Conservation (phyloP, 1,139 yeast species). For the Geotrichum cucujoidarum region DNA sequence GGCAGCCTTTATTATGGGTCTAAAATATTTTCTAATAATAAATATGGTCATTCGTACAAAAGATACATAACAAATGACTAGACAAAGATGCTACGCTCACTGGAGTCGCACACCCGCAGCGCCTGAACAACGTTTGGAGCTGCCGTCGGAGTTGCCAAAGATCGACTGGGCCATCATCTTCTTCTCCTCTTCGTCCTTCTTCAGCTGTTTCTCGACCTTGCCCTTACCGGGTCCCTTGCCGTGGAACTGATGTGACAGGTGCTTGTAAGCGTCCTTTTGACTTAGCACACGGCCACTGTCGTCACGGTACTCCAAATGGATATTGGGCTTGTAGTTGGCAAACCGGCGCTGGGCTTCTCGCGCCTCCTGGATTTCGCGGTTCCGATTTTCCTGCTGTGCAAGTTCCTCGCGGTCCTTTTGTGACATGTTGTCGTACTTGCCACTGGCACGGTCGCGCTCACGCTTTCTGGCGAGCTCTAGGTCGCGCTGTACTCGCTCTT, state of each 20-base stretch:
- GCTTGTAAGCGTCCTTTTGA: conserved; percentile 79
- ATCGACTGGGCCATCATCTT: conserved; percentile 30
- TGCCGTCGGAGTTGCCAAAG: conserved; percentile 21
- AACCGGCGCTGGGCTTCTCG: conserved; percentile 36
- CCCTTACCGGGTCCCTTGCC: conserved; percentile 53
- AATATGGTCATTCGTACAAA: too few species aligned
- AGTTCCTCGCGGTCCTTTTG: conserved; percentile 36
- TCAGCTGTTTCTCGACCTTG: conserved; percentile 40
- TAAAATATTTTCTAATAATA: too few species aligned
- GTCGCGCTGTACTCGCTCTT: conserved; percentile 30
- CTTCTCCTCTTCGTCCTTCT: conserved; percentile 37
- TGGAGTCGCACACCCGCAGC: conserved; percentile 20
- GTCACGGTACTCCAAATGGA: conserved; percentile 63
- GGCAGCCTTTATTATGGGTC: too few species aligned
- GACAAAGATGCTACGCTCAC: too few species aligned
- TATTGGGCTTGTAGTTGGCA: conserved; percentile 56
- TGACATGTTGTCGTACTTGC: conserved; percentile 33
- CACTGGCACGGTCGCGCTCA: conserved; percentile 32
- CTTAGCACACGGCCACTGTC: conserved; percentile 61
- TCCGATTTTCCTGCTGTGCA: conserved; percentile 41
- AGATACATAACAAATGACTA: too few species aligned
- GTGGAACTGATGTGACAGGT: conserved; percentile 80
- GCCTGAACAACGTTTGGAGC: conserved; percentile 10
- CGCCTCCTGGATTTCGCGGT: conserved; percentile 32
- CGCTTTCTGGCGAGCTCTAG: conserved; percentile 35